Evolutionary conservation across 306 rosid species (phyloP).

Genomic region (Gynostemma pentaphyllum): DNA sequence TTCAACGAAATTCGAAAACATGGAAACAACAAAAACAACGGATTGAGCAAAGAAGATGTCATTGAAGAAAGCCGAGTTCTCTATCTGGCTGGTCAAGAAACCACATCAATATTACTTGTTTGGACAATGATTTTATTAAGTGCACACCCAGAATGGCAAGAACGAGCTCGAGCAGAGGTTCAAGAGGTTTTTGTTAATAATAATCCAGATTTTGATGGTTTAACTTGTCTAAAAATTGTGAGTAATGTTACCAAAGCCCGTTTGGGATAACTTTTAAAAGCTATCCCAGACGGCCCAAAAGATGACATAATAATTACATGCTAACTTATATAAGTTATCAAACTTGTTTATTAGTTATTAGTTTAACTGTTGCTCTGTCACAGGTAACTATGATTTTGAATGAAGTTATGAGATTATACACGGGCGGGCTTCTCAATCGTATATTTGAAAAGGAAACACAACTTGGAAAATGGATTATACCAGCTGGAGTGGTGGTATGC

Average conservation of each 20-base stretch:
- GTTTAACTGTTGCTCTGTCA: no score
- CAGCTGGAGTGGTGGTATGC: constrained; percentile 1
- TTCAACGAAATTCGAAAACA: neutral
- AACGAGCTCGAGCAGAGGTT: constrained; percentile 34
- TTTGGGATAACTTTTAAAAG: no score
- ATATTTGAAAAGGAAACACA: neutral
- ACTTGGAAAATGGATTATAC: constrained; percentile 13
- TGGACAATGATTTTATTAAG: constrained; percentile 36
- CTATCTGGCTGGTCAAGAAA: constrained; percentile 45
- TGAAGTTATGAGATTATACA: constrained; percentile 11
- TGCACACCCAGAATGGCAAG: constrained; percentile 35
- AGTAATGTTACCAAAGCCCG: neutral
- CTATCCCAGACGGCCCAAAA: neutral
- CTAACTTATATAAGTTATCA: no score
- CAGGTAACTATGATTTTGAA: constrained; percentile 17
- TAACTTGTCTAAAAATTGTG: constrained; percentile 27
- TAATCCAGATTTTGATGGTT: constrained; percentile 22
- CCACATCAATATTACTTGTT: constrained; percentile 26
- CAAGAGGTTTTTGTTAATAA: constrained; percentile 23
- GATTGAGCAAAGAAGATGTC: constrained; percentile 18
- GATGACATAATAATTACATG: no score
- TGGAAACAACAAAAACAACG: neutral
- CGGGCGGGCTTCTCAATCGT: neutral
- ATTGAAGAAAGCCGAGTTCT: constrained; percentile 36
- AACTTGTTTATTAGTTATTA: no score